These are phyloP conservation scores for Phytophthora foliorum DNA, from an alignment of 352 stramenopile genomes.

Conservation along the genomic window DNA sequence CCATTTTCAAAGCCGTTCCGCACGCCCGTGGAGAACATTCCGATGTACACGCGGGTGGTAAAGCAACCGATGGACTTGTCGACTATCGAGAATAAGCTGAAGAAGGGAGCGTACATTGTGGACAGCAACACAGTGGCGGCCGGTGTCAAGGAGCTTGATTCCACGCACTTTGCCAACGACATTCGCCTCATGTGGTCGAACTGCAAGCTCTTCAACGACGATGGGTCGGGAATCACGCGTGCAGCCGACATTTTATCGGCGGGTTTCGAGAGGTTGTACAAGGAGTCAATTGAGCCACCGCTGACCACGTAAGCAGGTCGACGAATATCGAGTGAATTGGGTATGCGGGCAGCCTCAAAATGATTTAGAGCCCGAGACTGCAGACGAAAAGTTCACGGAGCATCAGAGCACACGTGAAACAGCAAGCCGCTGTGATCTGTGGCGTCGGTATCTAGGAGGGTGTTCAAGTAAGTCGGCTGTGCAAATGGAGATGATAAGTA, in stretches of 20 bases:
- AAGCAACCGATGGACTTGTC: constrained; percentile 88
- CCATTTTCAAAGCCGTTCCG: constrained; percentile 86
- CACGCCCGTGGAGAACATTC: constrained; percentile 78
- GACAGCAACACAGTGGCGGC: constrained; percentile 39
- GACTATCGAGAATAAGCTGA: constrained; percentile 75
- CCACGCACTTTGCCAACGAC: constrained; percentile 71
- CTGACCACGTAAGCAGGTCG: constrained; percentile 27
- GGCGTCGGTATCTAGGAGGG: constrained; percentile 30
- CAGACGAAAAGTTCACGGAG: neutral
- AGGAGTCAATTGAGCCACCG: constrained; percentile 52
- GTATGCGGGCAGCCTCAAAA: neutral
- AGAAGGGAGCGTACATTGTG: constrained; percentile 65
- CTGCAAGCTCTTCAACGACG: constrained; percentile 89
- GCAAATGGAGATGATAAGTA: constrained; percentile 33
- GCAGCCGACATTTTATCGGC: constrained; percentile 72
- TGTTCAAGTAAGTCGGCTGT: constrained; percentile 23
- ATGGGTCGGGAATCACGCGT: constrained; percentile 81
- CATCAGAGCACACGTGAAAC: neutral
- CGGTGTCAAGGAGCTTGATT: constrained; percentile 54
- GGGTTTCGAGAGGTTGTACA: constrained; percentile 74
- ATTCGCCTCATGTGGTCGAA: constrained; percentile 87
- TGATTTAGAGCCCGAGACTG: neutral
- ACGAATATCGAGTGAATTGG: constrained; percentile 4
- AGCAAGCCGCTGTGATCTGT: constrained; percentile 6
- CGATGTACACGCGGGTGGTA: constrained; percentile 78